Conservation (phyloP, 495 filamentous ascomycete species). For the Penicillium alfredii region DNA sequence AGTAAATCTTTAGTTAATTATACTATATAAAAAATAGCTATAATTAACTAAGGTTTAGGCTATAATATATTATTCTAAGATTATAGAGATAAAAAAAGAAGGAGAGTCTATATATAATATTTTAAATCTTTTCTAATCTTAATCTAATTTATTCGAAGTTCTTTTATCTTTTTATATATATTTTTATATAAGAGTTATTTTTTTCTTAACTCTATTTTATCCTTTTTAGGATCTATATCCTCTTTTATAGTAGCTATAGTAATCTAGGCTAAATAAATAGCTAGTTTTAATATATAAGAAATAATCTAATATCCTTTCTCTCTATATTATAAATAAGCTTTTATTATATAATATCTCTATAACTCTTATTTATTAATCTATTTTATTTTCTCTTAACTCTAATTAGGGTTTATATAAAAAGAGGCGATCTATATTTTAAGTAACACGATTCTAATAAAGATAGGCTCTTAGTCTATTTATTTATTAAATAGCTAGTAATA, state of each 20-base stretch:
- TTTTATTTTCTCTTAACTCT: background rate
- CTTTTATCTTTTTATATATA: background rate
- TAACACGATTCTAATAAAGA: background rate
- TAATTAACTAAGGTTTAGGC: background rate
- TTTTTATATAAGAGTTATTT: background rate
- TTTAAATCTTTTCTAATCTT: background rate
- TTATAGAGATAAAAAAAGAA: background rate
- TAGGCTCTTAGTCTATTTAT: background rate
- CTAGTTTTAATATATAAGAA: background rate
- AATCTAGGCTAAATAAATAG: background rate
- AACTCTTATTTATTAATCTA: background rate
- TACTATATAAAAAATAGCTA: background rate
- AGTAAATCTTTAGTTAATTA: background rate
- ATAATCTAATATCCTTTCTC: background rate
- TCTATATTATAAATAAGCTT: background rate
- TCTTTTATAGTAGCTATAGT: background rate
- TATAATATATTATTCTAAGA: background rate
- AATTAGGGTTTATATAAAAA: background rate
- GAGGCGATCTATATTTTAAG: background rate
- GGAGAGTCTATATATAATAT: background rate
- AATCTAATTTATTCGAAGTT: background rate
- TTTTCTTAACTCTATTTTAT: background rate
- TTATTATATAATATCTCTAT: background rate
- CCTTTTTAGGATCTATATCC: background rate
- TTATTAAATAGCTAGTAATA: background rate